Evolutionary conservation across 2,329 filamentous ascomycete genomes (phyloP).

Genomic region (Alternaria conjuncta): DNA sequence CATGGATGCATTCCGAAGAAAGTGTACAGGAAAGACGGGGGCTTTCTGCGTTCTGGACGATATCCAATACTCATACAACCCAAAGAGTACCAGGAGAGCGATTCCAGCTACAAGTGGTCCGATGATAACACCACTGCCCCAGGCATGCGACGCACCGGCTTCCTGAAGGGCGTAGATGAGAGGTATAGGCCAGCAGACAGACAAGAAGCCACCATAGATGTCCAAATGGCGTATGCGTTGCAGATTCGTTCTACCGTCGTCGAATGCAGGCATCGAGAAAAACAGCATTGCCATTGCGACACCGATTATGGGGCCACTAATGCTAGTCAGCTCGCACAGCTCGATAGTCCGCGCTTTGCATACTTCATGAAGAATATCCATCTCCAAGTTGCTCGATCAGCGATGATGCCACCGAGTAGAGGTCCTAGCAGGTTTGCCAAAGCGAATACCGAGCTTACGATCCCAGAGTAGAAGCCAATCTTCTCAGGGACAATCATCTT

Average conservation of each 20-base stretch:
- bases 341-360: conserved; percentile 12
- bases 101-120: conserved; percentile 37
- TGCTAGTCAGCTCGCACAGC: not conserved
- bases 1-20: conserved; percentile 32
- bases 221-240: conserved; percentile 40
- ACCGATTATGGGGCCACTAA: conserved; percentile 34
- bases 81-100: conserved; percentile 32
- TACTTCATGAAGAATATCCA: conserved; percentile 60
- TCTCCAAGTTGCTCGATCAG: conserved; percentile 51
- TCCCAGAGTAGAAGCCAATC: conserved; percentile 43
- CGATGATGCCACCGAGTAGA: conserved; percentile 54
- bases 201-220: conserved; percentile 36
- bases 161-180: conserved; percentile 44
- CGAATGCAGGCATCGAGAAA: conserved; percentile 33
- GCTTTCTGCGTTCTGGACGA: conserved; percentile 32
- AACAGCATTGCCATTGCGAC: conserved; percentile 31
- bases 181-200: conserved; percentile 40
- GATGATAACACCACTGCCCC: conserved; percentile 38
- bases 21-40: conserved; percentile 37
- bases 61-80: conserved; percentile 37
- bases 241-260: conserved; percentile 32
- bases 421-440: conserved; percentile 53
- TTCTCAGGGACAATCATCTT: conserved; percentile 39
- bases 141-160: conserved; percentile 31
- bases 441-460: conserved; percentile 48